Base-by-base conservation (phyloP, 106 monocot genomes). In the Allium cepa region DNA sequence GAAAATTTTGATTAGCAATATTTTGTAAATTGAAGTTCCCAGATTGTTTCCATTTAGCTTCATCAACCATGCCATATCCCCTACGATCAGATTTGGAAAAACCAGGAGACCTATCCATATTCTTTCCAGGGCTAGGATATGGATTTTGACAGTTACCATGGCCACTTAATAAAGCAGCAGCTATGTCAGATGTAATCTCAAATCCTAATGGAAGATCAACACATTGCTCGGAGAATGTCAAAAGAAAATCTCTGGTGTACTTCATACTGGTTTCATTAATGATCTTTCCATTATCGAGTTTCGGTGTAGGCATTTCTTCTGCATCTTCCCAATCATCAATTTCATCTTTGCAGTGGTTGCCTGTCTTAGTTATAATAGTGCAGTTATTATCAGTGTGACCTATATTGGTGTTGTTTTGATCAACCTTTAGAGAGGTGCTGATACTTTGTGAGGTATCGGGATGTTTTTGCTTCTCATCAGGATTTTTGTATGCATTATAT, bases 301-400 rank as follows among this genome's bases (percentile, higher is more conserved):
- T 84, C 36, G 71, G 88, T 14, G 79, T 71, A 63, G 81, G 79
- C 10, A 79, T 61, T 52, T 85, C 85, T 36, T 67, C 84, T 50
- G 82, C 85, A 73, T 85, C 80, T 69, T 90, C 89, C 85, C 89
- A 90, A 50, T 85, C 89, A 69, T 90, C 89, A 4, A 82, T n/a
- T 67, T 90, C 89, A 56, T n/a, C 47, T 78, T 83, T 90, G 57
- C 73, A 60, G 27, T 70, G 75, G 14, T 47, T 69, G 72, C 82
- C 77, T 56, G 68, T 62, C 27, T 75, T 69, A 72, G 9, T 28
- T 66, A 27, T 48, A 56, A 11, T 49, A 53, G 14, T 57, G 36
- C 36, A 36, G 74, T 60, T 57, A 49, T 76, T 65, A 64, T 64
- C 64, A 26, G 50, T 8, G 51, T 66, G 56, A 71, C 57, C 73